These are phyloP conservation scores for Zoysia matrella DNA, from an alignment of 202 grass and related monocot genomes.

Conservation along the genomic window DNA sequence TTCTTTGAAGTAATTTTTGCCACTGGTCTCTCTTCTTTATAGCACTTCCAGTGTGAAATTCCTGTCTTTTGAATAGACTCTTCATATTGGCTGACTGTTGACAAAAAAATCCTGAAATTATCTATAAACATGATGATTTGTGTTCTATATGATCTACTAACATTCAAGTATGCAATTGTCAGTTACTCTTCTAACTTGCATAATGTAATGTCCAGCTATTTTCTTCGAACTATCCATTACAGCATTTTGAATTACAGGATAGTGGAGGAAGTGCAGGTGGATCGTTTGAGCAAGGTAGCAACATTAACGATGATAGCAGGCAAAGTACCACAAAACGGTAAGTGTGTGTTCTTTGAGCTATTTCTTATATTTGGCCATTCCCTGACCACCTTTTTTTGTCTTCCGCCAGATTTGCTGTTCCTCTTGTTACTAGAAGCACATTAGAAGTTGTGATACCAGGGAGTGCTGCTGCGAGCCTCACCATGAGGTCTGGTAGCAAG, in stretches of 20 bases:
- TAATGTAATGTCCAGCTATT: background rate
- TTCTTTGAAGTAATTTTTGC: background rate
- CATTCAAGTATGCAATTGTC: slow-evolving; percentile 11
- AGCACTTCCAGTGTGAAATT: background rate
- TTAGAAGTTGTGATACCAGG: slow-evolving; percentile 91
- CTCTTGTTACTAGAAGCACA: slow-evolving; percentile 89
- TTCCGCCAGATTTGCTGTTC: slow-evolving; percentile 68
- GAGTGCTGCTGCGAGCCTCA: slow-evolving; percentile 76
- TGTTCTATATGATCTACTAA: background rate
- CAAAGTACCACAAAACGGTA: slow-evolving; percentile 75
- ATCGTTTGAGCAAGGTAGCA: slow-evolving; percentile 91
- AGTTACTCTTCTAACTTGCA: slow-evolving; percentile 9
- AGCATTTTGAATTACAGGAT: slow-evolving; percentile 61
- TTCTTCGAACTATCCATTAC: slow-evolving; percentile 30
- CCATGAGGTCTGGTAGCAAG: slow-evolving; percentile 92
- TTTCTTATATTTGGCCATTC: slow-evolving; percentile 36
- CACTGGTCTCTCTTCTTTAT: background rate
- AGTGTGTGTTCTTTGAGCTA: background rate
- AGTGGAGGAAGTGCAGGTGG: slow-evolving; percentile 79
- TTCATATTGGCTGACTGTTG: slow-evolving; percentile 4
- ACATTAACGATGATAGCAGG: slow-evolving; percentile 79
- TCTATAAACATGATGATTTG: slow-evolving; percentile 9
- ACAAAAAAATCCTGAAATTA: slow-evolving; percentile 11
- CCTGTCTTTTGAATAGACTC: background rate
- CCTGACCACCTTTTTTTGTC: slow-evolving; percentile 14